These are phyloP conservation scores for Maudiozyma serrabonitensis DNA, from an alignment of 805 yeast species.

Conservation along the genomic window DNA sequence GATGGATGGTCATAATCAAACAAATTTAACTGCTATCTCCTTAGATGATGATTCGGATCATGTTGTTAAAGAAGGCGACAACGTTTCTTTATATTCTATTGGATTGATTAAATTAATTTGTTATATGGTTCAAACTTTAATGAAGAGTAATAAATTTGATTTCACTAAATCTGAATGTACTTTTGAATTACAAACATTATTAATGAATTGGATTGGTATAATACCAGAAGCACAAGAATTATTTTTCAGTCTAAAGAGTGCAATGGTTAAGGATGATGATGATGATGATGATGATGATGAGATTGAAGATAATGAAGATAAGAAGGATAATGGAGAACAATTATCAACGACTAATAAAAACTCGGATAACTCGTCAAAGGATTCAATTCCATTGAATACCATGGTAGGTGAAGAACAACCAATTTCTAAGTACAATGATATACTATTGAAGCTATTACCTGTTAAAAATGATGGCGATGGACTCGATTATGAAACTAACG, in stretches of 20 bases:
- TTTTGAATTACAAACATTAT: constrained; percentile 48
- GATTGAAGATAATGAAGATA: not conserved
- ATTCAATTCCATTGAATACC: no score
- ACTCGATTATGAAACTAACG: constrained; percentile 13
- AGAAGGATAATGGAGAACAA: not conserved
- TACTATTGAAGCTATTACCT: constrained; percentile 19
- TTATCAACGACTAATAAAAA: not conserved
- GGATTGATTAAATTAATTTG: constrained; percentile 48
- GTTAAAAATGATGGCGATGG: constrained; percentile 3
- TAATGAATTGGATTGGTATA: constrained; percentile 56
- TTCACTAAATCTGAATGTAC: constrained; percentile 43
- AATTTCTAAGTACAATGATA: constrained; percentile 10
- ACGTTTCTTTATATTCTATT: constrained; percentile 28
- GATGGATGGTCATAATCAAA: not conserved
- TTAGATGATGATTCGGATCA: not conserved
- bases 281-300: constrained; percentile 2
- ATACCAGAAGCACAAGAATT: constrained; percentile 54
- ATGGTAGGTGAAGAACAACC: not conserved
- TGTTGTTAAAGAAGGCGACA: constrained; percentile 10
- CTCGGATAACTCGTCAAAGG: not conserved
- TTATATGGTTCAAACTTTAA: constrained; percentile 48
- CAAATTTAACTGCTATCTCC: no score
- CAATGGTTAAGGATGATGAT: constrained; percentile 1
- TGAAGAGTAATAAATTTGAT: constrained; percentile 36
- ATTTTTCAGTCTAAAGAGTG: constrained; percentile 34